Percentiles rank a stretch among this genome's conserved stretches.
phyloP scores from a whole-genome alignment of 2,329 filamentous ascomycete genomes.

The Thyridium curvatum region DNA sequence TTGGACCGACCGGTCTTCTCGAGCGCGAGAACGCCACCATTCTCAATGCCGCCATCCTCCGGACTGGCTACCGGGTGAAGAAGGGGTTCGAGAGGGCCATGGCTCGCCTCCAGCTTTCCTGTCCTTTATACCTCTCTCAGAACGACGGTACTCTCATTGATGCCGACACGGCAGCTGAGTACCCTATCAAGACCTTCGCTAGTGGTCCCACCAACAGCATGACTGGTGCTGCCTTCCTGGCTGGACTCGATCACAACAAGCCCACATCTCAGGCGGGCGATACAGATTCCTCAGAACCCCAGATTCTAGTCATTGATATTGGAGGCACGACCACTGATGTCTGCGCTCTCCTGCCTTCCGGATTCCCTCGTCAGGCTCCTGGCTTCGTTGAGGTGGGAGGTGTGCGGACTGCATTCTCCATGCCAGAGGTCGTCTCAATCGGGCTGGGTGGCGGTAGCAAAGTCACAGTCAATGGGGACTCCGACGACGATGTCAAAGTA shows the following conservation, averaged over 20 bases:
- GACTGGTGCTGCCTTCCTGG: conserved; percentile 46
- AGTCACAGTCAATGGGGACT: conserved; percentile 9
- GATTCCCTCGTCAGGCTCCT: conserved; percentile 53
- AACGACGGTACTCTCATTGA: conserved; percentile 48
- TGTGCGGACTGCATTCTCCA: conserved; percentile 51
- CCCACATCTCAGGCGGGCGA: not conserved
- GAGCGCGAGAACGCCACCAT: conserved; percentile 11
- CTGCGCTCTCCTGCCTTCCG: conserved; percentile 48
- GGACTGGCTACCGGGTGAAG: too few species aligned
- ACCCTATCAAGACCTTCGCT: conserved; percentile 47
- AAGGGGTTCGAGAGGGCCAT: conserved; percentile 13
- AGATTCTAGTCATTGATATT: conserved; percentile 48
- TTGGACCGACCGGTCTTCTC: conserved; percentile 36
- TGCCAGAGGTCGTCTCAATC: conserved; percentile 50
- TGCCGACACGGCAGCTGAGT: conserved; percentile 36
- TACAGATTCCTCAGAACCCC: conserved; percentile 12
- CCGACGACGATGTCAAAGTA: conserved; percentile 26
- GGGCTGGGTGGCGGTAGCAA: conserved; percentile 48
- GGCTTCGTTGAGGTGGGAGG: conserved; percentile 52
- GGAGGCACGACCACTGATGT: conserved; percentile 58
- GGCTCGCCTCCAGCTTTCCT: conserved; percentile 29
- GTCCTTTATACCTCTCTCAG: conserved; percentile 42
- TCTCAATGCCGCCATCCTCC: too few species aligned
- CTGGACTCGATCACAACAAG: conserved; percentile 28
- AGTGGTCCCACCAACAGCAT: conserved; percentile 49